These are phyloP conservation scores for Citrus unshiu DNA, from an alignment of 345 rosid species.

Conservation along the genomic window DNA sequence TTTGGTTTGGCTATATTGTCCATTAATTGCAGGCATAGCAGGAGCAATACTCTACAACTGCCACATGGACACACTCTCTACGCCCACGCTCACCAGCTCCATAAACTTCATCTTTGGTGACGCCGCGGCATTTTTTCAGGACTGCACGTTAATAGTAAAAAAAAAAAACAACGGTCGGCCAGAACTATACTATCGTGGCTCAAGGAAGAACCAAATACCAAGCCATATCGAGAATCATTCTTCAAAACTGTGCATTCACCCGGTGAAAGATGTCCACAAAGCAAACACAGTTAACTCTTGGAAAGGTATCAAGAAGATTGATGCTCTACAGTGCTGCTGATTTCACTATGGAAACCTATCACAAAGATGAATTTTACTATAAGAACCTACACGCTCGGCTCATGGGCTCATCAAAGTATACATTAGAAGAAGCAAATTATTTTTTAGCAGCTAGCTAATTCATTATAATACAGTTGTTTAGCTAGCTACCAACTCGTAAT, in stretches of 20 bases:
- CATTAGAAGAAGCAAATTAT: no score
- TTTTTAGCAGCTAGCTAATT: no score
- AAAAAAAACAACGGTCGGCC: constrained; percentile 49
- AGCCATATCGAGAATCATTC: constrained; percentile 46
- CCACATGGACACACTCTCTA: constrained; percentile 64
- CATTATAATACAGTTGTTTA: no score
- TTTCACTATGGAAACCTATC: constrained; percentile 37
- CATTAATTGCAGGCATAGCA: no score
- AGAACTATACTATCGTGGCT: constrained; percentile 57
- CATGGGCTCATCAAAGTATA: no score
- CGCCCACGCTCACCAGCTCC: constrained; percentile 64
- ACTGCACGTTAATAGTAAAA: constrained; percentile 56
- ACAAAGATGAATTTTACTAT: constrained; percentile 13
- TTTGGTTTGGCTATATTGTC: no score
- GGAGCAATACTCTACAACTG: constrained; percentile 40
- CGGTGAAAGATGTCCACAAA: constrained; percentile 30
- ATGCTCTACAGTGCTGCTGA: constrained; percentile 11
- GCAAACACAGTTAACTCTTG: constrained; percentile 43
- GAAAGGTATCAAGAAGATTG: constrained; percentile 45
- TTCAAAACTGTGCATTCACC: constrained; percentile 60
- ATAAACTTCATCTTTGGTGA: constrained; percentile 72
- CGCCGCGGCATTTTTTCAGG: constrained; percentile 59
- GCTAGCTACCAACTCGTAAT: no score
- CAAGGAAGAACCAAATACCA: constrained; percentile 51
- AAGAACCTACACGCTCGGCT: no score